These are phyloP conservation scores for Fusarium redolens DNA, from an alignment of 2,329 filamentous ascomycete genomes.

Conservation along the genomic window DNA sequence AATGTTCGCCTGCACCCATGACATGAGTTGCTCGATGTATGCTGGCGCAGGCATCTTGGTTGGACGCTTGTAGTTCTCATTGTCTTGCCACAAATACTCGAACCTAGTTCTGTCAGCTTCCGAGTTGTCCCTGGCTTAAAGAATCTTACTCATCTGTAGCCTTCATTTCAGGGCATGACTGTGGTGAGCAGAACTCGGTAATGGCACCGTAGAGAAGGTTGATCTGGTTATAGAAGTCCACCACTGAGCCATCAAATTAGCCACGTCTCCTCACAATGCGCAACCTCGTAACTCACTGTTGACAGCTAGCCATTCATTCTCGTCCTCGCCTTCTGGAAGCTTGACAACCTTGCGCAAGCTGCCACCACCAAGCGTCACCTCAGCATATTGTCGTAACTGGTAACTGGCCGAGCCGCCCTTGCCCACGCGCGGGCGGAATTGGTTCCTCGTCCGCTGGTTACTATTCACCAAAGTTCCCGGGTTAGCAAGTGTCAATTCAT, in stretches of 20 bases:
- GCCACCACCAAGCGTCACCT: slow-evolving; percentile 94
- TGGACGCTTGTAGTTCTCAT: slow-evolving; percentile 90
- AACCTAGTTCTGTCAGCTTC: slow-evolving; percentile 68
- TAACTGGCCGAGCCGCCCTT: slow-evolving; percentile 90
- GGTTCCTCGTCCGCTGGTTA: slow-evolving; percentile 87
- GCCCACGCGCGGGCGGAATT: slow-evolving; percentile 89
- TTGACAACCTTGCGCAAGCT: slow-evolving; percentile 96
- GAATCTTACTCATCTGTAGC: slow-evolving; percentile 90
- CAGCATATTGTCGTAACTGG: slow-evolving; percentile 96
- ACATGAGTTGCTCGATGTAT: slow-evolving; percentile 98
- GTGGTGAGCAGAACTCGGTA: slow-evolving; percentile 98
- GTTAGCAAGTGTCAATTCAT: slow-evolving; percentile 48
- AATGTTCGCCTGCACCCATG: slow-evolving; percentile 94
- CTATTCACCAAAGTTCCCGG: slow-evolving; percentile 57
- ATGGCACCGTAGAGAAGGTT: slow-evolving; percentile 98
- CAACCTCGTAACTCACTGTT: slow-evolving; percentile 73
- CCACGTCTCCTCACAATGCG: background rate
- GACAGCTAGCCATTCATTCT: slow-evolving; percentile 98
- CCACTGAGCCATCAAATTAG: slow-evolving; percentile 68
- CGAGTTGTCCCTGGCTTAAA: background rate
- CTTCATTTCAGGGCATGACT: slow-evolving; percentile 99
- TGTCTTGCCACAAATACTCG: slow-evolving; percentile 99
- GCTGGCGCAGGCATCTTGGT: slow-evolving; percentile 98
- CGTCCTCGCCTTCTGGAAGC: slow-evolving; percentile 94
- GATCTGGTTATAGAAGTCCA: slow-evolving; percentile 99